These are phyloP conservation scores for Lentinula boryana DNA, from an alignment of 768 basidiomycete genomes.

Conservation along the genomic window DNA sequence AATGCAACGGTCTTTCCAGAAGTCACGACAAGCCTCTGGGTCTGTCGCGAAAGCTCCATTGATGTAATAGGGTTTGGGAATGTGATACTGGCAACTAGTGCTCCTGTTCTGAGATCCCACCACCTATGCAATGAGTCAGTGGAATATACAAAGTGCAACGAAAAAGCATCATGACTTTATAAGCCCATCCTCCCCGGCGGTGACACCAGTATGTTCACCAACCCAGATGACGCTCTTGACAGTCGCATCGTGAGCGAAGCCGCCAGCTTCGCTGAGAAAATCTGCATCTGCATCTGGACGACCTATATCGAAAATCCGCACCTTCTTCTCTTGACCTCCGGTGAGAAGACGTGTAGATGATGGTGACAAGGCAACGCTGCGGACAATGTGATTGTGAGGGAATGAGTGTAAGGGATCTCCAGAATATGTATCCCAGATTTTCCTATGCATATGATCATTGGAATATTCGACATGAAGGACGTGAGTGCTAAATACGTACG, in stretches of 20 bases:
- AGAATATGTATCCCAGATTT: conserved; percentile 93
- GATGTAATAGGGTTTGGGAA: conserved; percentile 83
- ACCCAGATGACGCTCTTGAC: conserved; percentile 95
- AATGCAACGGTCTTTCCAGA: conserved; percentile 92
- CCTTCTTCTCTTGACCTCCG: conserved; percentile 97
- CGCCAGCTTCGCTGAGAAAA: conserved; percentile 58
- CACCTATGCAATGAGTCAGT: conserved; percentile 46
- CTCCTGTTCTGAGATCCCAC: conserved; percentile 90
- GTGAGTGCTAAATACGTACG: conserved; percentile 50
- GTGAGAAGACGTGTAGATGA: conserved; percentile 66
- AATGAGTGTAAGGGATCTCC: conserved; percentile 92
- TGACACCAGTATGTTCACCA: conserved; percentile 80
- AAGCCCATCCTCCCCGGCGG: conserved; percentile 86
- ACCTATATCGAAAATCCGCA: conserved; percentile 87
- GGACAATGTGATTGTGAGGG: conserved; percentile 97
- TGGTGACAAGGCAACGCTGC: conserved; percentile 85
- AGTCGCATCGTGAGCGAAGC: conserved; percentile 77
- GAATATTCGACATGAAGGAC: neutral
- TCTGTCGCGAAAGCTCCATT: conserved; percentile 85
- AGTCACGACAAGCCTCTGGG: conserved; percentile 81
- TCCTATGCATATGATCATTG: conserved; percentile 39
- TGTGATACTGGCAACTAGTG: conserved; percentile 60
- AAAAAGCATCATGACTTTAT: conserved; percentile 58
- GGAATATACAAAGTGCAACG: neutral
- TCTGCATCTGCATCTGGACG: conserved; percentile 85